A percentile compares a stretch with the other conserved stretches of the same genome.
phyloP scores from a whole-genome alignment of 345 rosid species.

The Eucalyptus paniculata region DNA sequence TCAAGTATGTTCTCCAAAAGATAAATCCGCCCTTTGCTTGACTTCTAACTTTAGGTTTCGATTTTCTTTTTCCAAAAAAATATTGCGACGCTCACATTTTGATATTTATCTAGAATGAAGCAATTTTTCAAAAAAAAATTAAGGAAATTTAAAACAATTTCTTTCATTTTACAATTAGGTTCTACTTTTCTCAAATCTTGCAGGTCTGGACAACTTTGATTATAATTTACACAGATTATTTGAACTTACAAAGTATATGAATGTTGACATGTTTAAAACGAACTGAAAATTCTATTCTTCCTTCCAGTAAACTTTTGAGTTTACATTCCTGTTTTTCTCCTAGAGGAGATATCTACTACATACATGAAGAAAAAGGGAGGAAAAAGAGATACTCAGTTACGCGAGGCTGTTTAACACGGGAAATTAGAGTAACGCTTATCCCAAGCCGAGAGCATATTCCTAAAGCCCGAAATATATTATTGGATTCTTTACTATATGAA shows the following conservation, averaged over 20 bases:
- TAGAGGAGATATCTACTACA: not conserved
- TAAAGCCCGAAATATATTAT: not conserved
- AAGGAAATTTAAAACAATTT: not conserved
- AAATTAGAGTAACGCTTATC: not conserved
- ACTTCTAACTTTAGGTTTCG: not conserved
- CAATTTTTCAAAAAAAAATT: not conserved
- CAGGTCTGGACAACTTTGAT: not conserved
- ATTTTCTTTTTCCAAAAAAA: too few species aligned
- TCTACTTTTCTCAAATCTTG: not conserved
- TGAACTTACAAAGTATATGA: not conserved
- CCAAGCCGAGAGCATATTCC: not conserved
- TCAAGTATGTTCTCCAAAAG: not conserved
- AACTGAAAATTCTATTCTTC: not conserved
- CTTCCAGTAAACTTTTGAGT: not conserved
- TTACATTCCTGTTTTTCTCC: not conserved
- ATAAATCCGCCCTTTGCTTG: not conserved
- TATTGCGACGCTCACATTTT: not conserved
- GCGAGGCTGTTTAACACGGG: not conserved
- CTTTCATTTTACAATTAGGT: not conserved
- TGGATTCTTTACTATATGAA: not conserved
- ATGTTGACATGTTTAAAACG: not conserved
- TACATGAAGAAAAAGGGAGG: not conserved
- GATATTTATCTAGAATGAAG: not conserved
- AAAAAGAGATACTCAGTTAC: too few species aligned
- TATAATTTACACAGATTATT: fast-evolving